phyloP scores from a whole-genome alignment of 2,329 filamentous ascomycete species.

The Paraphoma chrysanthemicola region DNA sequence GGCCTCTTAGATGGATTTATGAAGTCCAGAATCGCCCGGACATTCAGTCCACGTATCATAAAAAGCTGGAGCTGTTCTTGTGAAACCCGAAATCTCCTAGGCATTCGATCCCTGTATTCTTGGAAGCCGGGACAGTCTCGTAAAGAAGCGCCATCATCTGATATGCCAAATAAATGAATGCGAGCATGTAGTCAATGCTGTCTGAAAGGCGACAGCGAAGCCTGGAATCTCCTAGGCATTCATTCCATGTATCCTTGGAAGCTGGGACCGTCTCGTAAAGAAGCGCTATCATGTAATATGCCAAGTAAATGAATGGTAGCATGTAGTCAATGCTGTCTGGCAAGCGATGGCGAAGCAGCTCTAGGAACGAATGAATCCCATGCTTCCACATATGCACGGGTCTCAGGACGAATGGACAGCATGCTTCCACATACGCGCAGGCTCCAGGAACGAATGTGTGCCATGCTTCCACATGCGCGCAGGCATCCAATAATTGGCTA shows the following conservation, averaged over 20 bases:
- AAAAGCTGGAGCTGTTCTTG: no score
- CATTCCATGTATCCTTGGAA: no score
- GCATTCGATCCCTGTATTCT: no score
- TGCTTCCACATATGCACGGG: not conserved
- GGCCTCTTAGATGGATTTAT: no score
- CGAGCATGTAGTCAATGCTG: not conserved
- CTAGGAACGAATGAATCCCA: not conserved
- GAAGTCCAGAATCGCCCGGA: no score
- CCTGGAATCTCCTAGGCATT: no score
- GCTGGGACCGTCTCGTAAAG: not conserved
- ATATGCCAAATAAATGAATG: not conserved
- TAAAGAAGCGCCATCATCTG: not conserved
- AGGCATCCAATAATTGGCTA: not conserved
- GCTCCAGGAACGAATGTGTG: not conserved
- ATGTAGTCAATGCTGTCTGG: not conserved
- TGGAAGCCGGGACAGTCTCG: no score
- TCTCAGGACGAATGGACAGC: not conserved
- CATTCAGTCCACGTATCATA: no score
- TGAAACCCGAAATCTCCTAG: no score
- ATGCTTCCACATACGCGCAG: not conserved
- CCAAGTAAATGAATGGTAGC: not conserved
- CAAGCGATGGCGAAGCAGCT: not conserved
- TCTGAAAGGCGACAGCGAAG: not conserved
- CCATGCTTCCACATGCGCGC: not conserved
- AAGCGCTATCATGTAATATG: not conserved